Percentiles rank a stretch among this genome's conserved stretches.
Evolutionary conservation across 2,329 filamentous ascomycete species (phyloP).

Genomic region (Malbranchea zuffiana): DNA sequence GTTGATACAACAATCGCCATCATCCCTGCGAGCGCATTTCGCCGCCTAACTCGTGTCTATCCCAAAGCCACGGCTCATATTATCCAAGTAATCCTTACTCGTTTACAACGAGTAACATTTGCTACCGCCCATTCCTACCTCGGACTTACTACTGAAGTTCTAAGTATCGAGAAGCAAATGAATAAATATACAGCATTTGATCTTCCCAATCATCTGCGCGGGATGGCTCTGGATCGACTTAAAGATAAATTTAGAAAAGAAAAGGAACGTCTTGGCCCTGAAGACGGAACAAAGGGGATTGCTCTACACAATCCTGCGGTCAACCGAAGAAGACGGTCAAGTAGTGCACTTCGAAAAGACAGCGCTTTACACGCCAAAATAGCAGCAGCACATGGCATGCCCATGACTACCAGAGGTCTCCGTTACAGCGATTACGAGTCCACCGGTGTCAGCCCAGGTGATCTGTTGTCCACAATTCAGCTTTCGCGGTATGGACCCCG

Average conservation of each 20-base stretch:
- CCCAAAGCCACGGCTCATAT: constrained; percentile 95
- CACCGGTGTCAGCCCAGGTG: constrained; percentile 55
- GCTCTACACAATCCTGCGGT: constrained; percentile 73
- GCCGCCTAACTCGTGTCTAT: constrained; percentile 82
- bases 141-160: constrained; percentile 78
- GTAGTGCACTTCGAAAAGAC: constrained; percentile 66
- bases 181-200: constrained; percentile 85
- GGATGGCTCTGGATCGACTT: constrained; percentile 66
- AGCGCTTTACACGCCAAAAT: constrained; percentile 59
- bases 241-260: constrained; percentile 90
- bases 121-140: constrained; percentile 92
- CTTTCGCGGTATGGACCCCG: constrained; percentile 51
- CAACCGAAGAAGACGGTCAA: constrained; percentile 59
- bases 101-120: constrained; percentile 87
- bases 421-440: constrained; percentile 23
- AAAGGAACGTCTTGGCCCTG: constrained; percentile 65
- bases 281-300: constrained; percentile 83
- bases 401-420: constrained; percentile 18
- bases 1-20: constrained; percentile 97
- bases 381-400: constrained; percentile 33
- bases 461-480: constrained; percentile 69
- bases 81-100: constrained; percentile 90
- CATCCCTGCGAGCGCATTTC: constrained; percentile 91
- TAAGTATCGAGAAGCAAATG: constrained; percentile 89
- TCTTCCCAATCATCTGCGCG: constrained; percentile 79